Conservation (phyloP, 2,329 filamentous ascomycete species). For the Sclerotinia sclerotiorum region DNA sequence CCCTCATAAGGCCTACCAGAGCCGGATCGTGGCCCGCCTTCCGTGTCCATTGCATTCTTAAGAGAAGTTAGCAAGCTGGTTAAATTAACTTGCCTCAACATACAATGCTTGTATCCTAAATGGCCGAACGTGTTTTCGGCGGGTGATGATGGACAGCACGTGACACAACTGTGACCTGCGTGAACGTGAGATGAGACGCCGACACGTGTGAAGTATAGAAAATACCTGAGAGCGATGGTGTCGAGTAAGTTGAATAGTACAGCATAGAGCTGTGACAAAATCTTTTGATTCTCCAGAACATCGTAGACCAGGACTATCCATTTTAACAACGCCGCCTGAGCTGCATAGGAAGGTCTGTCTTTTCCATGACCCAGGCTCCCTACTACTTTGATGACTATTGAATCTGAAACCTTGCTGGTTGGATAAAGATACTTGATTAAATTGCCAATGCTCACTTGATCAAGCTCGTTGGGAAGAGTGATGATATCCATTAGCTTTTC, state of each 20-base stretch:
- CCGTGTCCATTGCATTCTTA: conserved; percentile 56
- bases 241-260: conserved; percentile 81
- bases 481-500: conserved; percentile 65
- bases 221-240: conserved; percentile 70
- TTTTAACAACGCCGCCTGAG: conserved; percentile 70
- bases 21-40: conserved; percentile 71
- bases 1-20: conserved; percentile 69
- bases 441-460: conserved; percentile 70
- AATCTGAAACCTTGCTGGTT: conserved; percentile 58
- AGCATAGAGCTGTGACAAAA: conserved; percentile 69
- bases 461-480: conserved; percentile 65
- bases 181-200: conserved; percentile 20
- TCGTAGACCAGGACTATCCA: conserved; percentile 80
- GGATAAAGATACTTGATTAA: conserved; percentile 77
- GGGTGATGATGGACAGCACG: conserved; percentile 73
- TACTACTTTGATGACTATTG: conserved; percentile 64
- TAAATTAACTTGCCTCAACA: conserved; percentile 36
- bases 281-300: conserved; percentile 60
- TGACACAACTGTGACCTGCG: conserved; percentile 60
- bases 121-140: conserved; percentile 78
- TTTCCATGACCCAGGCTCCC: conserved; percentile 75
- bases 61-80: conserved; percentile 27
- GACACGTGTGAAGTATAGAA: not conserved
- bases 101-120: conserved; percentile 78
- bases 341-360: conserved; percentile 66